Percentiles rank a stretch among this genome's conserved stretches.
phyloP scores from a whole-genome alignment of 164 flowering plant species.

The Sextonia rubra region DNA sequence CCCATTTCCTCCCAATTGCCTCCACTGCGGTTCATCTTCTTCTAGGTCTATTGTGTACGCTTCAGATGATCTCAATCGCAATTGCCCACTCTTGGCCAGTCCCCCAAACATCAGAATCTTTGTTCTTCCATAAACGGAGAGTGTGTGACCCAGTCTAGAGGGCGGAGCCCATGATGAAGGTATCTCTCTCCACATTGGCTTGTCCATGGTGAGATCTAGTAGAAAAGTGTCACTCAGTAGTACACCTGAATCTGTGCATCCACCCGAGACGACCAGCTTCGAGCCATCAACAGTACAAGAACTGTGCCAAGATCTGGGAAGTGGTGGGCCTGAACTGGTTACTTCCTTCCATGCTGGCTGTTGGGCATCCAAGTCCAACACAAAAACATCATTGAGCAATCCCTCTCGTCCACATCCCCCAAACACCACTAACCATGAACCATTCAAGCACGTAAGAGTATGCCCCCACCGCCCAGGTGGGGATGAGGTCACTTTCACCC shows the following conservation, averaged over 20 bases:
- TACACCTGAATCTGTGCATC: slow-evolving; percentile 82
- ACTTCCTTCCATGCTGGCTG: slow-evolving; percentile 88
- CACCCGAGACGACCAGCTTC: slow-evolving; percentile 79
- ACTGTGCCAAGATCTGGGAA: slow-evolving; percentile 91
- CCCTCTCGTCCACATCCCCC: slow-evolving; percentile 89
- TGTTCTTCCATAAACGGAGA: slow-evolving; percentile 69
- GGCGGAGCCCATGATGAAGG: slow-evolving; percentile 74
- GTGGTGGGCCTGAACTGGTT: slow-evolving; percentile 62
- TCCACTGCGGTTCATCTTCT: slow-evolving; percentile 69
- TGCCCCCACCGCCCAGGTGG: slow-evolving; percentile 98
- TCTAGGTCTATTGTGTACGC: slow-evolving; percentile 77
- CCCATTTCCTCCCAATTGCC: slow-evolving; percentile 54
- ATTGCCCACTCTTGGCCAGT: slow-evolving; percentile 74
- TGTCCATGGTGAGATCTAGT: slow-evolving; percentile 63
- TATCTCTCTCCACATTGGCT: slow-evolving; percentile 77
- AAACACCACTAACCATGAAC: slow-evolving; percentile 77
- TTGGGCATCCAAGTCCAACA: slow-evolving; percentile 79
- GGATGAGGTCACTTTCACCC: slow-evolving; percentile 62
- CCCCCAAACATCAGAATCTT: slow-evolving; percentile 90
- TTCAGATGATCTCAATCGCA: slow-evolving; percentile 67
- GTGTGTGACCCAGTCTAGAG: slow-evolving; percentile 75
- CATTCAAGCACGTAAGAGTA: slow-evolving; percentile 71
- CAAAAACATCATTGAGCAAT: slow-evolving; percentile 78
- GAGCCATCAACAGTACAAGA: slow-evolving; percentile 83
- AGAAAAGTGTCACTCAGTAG: slow-evolving; percentile 71